phyloP scores from a whole-genome alignment of 2,329 filamentous ascomycete species.

The Tolypocladium inflatum region DNA sequence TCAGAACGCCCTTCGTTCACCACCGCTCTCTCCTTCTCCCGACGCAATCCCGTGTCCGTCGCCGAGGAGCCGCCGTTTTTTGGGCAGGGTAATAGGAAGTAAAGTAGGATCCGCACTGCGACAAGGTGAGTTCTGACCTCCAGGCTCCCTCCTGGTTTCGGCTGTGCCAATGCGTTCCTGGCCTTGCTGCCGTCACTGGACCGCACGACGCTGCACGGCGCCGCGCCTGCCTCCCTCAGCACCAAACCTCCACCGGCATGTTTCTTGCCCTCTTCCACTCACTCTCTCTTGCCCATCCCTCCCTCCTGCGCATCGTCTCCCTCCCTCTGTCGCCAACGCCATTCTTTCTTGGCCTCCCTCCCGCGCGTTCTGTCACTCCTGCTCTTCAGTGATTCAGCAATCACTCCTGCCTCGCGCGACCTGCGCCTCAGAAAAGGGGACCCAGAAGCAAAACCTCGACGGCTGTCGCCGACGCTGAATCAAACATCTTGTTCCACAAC shows the following conservation, averaged over 20 bases:
- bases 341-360: background rate
- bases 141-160: conserved; percentile 9
- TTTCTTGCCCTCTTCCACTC: background rate
- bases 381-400: background rate
- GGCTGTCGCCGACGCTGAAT: background rate
- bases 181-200: background rate
- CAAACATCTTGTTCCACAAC: conserved; percentile 7
- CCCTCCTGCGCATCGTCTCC: conserved; percentile 3
- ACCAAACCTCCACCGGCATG: background rate
- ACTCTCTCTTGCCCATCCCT: background rate
- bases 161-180: background rate
- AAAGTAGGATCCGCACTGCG: background rate
- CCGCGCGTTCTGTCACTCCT: background rate
- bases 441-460: background rate
- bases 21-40: conserved; percentile 7
- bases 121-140: conserved; percentile 8
- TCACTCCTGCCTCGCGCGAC: conserved; percentile 1
- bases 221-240: background rate
- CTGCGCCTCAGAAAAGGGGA: background rate
- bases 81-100: background rate
- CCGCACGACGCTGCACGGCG: background rate
- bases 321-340: conserved; percentile 11
- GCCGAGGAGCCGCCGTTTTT: background rate
- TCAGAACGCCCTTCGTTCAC: conserved; percentile 13
- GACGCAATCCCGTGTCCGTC: background rate